These are phyloP conservation scores for Delphinella strobiligena DNA, from an alignment of 2,329 filamentous ascomycete genomes.

Conservation along the genomic window DNA sequence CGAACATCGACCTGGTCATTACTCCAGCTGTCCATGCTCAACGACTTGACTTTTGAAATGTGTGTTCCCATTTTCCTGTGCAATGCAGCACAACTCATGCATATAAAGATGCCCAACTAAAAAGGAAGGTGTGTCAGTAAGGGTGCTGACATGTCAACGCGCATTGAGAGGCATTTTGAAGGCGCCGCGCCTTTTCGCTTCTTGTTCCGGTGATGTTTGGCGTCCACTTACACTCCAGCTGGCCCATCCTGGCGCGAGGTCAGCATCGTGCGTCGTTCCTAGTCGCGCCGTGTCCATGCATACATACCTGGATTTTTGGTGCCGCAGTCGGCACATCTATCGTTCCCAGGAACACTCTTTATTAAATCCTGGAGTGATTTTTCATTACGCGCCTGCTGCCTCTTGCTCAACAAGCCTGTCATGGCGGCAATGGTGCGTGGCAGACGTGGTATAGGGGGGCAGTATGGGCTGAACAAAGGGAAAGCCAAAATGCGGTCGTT, in stretches of 20 bases:
- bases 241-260: slow-evolving; percentile 61
- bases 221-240: slow-evolving; percentile 73
- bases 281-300: slow-evolving; percentile 2
- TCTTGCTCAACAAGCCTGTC: slow-evolving; percentile 74
- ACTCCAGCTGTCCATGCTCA: slow-evolving; percentile 97
- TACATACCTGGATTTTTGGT: slow-evolving; percentile 77
- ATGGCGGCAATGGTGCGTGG: slow-evolving; percentile 31
- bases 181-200: no score
- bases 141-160: no score
- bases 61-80: slow-evolving; percentile 96
- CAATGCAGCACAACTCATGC: slow-evolving; percentile 90
- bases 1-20: slow-evolving; percentile 90
- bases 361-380: slow-evolving; percentile 81
- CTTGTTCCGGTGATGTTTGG: no score
- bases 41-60: slow-evolving; percentile 94
- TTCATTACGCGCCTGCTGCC: slow-evolving; percentile 96
- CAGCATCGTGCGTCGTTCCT: slow-evolving; percentile 13
- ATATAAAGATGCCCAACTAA: slow-evolving; percentile 87
- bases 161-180: no score
- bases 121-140: no score
- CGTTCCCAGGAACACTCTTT: slow-evolving; percentile 74
- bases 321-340: slow-evolving; percentile 84
- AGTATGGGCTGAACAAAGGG: neutral
- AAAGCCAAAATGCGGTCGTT: neutral
- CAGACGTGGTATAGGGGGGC: neutral